Conservation (phyloP, 345 rosid genomes). For the Erucastrum elatum region DNA sequence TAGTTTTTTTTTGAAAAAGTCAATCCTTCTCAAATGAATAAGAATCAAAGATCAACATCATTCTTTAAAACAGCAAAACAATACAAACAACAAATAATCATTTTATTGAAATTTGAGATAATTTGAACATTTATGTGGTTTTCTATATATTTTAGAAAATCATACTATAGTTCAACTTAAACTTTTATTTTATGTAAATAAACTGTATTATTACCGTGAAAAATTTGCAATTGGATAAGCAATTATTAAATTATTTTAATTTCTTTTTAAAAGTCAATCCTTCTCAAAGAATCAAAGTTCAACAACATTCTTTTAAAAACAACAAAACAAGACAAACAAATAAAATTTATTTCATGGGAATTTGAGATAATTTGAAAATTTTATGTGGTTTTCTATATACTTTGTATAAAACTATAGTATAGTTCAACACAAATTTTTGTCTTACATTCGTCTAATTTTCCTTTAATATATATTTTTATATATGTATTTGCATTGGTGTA, state of each 20-base stretch:
- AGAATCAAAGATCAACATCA: neutral
- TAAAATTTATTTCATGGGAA: neutral
- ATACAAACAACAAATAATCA: neutral
- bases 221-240: neutral
- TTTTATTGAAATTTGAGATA: slow-evolving; percentile 17
- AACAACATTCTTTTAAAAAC: neutral
- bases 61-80: neutral
- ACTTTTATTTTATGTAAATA: slow-evolving; percentile 5
- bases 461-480: neutral
- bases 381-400: neutral
- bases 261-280: slow-evolving; percentile 12
- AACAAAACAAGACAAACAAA: slow-evolving; percentile 11
- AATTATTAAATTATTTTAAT: neutral
- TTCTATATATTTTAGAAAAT: slow-evolving; percentile 5
- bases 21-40: neutral
- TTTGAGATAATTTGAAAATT: slow-evolving; percentile 7
- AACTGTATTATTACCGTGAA: slow-evolving; percentile 7
- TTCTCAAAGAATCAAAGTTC: slow-evolving; percentile 6
- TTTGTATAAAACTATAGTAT: neutral
- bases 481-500: neutral
- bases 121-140: slow-evolving; percentile 21
- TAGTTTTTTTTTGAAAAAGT: neutral
- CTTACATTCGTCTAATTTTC: slow-evolving; percentile 3
- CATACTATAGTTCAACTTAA: too few species aligned
- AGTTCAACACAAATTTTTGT: slow-evolving; percentile 22